These are phyloP conservation scores for Chrysopogon serrulatus DNA, from an alignment of 176 grass and related monocot species.

Conservation along the genomic window DNA sequence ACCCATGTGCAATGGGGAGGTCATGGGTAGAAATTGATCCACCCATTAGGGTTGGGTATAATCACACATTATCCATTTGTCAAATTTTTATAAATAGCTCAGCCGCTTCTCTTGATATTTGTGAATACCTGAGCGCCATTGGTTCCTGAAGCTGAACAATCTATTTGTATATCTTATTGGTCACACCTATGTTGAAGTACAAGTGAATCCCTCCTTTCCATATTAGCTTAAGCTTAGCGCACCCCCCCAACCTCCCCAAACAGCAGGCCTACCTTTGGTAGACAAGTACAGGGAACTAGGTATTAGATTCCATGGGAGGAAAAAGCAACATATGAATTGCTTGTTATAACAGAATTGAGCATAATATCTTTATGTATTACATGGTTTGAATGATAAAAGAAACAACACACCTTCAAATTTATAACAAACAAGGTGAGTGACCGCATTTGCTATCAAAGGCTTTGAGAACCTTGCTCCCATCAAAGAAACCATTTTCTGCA, in stretches of 20 bases:
- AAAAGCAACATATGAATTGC: background rate
- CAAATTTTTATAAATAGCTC: background rate
- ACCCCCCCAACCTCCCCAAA: no score
- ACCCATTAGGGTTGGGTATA: background rate
- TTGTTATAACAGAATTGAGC: background rate
- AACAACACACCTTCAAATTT: conserved; percentile 74
- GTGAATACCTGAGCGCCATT: background rate
- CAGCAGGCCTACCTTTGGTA: background rate
- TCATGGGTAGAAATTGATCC: background rate
- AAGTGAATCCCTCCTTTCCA: background rate
- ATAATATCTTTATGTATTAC: background rate
- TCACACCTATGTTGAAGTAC: background rate
- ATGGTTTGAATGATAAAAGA: background rate
- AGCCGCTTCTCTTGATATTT: background rate
- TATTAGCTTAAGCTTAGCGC: background rate
- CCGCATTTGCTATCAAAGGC: conserved; percentile 53
- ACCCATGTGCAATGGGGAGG: background rate
- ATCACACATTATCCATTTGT: background rate
- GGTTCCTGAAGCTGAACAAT: background rate
- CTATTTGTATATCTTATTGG: background rate
- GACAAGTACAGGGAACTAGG: background rate
- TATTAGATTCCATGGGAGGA: background rate
- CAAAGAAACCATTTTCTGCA: conserved; percentile 87
- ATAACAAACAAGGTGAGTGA: conserved; percentile 92
- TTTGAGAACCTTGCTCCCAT: conserved; percentile 91